Base-by-base conservation (phyloP, 164 flowering plant species). In the Cinnamomum chago region DNA sequence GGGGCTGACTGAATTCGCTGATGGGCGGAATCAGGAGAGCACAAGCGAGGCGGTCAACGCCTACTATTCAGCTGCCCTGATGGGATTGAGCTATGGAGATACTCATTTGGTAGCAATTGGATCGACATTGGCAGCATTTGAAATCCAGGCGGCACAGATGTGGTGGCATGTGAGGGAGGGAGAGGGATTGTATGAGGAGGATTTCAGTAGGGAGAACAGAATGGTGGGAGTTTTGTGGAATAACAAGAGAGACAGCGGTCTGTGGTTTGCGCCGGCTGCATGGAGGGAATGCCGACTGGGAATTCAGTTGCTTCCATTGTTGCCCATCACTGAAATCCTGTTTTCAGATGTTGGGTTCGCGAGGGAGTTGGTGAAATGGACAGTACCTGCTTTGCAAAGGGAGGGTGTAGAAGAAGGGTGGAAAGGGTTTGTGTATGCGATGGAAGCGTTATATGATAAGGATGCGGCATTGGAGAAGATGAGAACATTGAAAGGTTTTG, bases 51-150 rank as follows among this genome's bases (percentile, higher is more conserved):
- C 99, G 0, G 87, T 93, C 76, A 90, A 89, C 75, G 97, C 87
- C 47, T 95, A 95, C 74, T 92, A 95, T 73, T 86, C 99, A 4
- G 98, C 94, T 3, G 94, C 99, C n/a, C 74, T 93, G 68, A 77
- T 95, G 92, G 99, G 99, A 2, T 66, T 93, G 74, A 92, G 94
- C 66, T 93, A 92, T 80, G 97, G 96, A 3, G 99, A 93, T 72
- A 78, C 88, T 6, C 90, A 86, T 66, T 90, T 93, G 70, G 90
- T 86, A 27, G 84, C 93, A 27, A 76, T 77, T 62, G 98, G 93
- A 15, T 92, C 99, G 23, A 85, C 84, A n/a, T 80, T 95, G 52
- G 79, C 91, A 2, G 86, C 94, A 5, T 24, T 95, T 76, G 99
- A 95, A 80, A 88, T 89, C 28, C 80, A 81, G 17, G 84, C 96